Evolutionary conservation across 257 asterid genomes (phyloP), one percentile per base, ranked within the genome.

Genomic region (Linaria vulgaris): DNA sequence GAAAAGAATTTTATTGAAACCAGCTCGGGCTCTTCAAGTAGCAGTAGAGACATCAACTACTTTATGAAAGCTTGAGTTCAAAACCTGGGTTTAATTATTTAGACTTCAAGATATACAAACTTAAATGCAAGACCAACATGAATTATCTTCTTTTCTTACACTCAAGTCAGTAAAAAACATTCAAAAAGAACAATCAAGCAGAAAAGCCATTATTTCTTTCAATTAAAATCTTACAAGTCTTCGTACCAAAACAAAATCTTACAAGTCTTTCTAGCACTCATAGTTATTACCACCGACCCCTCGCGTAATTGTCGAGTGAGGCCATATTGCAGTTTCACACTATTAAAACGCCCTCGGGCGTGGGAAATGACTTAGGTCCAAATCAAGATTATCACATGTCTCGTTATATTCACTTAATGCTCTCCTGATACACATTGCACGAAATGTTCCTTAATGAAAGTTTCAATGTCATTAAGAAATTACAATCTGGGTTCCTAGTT

Each of bases 391-490:
- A 34, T 3, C 41, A 34, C 5, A 2, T 50, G 4, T 17, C 38
- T 25, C 11, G 16, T 27, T 6, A 27, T 27, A 27, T 27, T 27
- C 47, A 27, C 46, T 21, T 44, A 44, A 14, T 20, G 52, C 41
- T 59, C 65, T 30, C 50, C 15, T 45, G 11, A 46, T 20, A 38
- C 49, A 62, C 43, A 48, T 19, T n/a, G 45, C 38, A 50, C 31
- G 34, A 25, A 24, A 47, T 46, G 52, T 37, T 38, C 73, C 73
- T 60, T 39, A 51, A 34, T 20, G 46, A 59, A 23, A 39, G 31
- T 30, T 39, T 2, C 3, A 27, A 3, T 64, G 63, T 17, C 63
- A 51, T 57, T 34, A 7, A 34, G 41, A 11, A 34, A 34, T 34
- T 7, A 34, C 11, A 8, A 34, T 34, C 6, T 34, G 10, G 6